Evolutionary conservation across 495 filamentous ascomycete genomes (phyloP).

Genomic region (Endocarpon pusillum): DNA sequence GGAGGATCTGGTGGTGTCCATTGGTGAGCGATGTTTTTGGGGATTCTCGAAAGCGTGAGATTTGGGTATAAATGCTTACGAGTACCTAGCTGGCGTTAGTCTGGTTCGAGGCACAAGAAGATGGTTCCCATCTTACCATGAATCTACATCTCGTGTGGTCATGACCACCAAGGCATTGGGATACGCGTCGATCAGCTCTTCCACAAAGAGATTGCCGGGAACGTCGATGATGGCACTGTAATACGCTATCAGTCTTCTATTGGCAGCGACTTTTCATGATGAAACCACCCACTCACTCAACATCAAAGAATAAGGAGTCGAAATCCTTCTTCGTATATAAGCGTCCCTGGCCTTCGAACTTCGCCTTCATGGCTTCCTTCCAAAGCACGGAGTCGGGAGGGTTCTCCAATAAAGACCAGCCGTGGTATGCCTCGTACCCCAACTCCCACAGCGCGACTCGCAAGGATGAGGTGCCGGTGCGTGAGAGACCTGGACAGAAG

Average conservation of each 20-base stretch:
- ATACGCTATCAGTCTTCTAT: not conserved
- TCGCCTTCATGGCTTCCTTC: slow-evolving; percentile 4
- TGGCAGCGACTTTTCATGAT: not conserved
- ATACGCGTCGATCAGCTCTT: slow-evolving; percentile 39
- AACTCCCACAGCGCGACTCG: slow-evolving; percentile 5
- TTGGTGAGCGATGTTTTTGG: not conserved
- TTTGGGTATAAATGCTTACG: too few species aligned
- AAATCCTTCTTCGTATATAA: slow-evolving; percentile 1
- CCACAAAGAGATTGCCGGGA: slow-evolving; percentile 32
- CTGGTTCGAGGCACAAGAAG: too few species aligned
- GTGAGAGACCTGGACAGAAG: slow-evolving; percentile 3
- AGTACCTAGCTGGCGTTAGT: too few species aligned
- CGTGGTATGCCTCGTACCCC: slow-evolving; percentile 10
- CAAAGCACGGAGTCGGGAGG: slow-evolving; percentile 8
- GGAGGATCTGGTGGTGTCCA: not conserved
- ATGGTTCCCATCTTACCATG: slow-evolving; percentile 18
- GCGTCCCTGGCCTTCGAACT: slow-evolving; percentile 6
- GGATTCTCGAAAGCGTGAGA: too few species aligned
- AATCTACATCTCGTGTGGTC: slow-evolving; percentile 28
- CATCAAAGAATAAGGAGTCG: not conserved
- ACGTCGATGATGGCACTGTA: slow-evolving; percentile 35
- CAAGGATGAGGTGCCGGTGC: slow-evolving; percentile 4
- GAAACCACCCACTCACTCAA: not conserved
- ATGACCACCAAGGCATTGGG: slow-evolving; percentile 41
- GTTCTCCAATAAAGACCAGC: slow-evolving; percentile 1